Conservation (phyloP, 306 rosid species). For the Castanea sativa region DNA sequence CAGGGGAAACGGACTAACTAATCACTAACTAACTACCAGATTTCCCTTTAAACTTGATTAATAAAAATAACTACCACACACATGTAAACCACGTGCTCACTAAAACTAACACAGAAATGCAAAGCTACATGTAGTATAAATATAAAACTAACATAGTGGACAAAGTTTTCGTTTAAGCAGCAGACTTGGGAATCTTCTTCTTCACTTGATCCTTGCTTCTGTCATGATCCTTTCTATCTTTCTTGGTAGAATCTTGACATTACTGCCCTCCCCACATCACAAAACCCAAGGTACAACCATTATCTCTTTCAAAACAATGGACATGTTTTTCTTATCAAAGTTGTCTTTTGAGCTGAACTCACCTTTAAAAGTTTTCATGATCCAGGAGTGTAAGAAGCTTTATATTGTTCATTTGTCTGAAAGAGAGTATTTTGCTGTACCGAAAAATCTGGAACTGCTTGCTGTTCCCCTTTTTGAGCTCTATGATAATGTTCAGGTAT, state of each 20-base stretch:
- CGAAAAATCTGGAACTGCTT: slow-evolving; percentile 88
- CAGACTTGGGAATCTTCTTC: too few relatives aligned
- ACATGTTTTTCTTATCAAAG: neutral
- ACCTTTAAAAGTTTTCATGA: neutral
- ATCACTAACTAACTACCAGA: too few relatives aligned
- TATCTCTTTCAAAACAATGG: neutral
- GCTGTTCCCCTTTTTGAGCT: slow-evolving; percentile 99
- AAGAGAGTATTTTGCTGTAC: slow-evolving; percentile 96
- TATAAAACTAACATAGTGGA: too few relatives aligned
- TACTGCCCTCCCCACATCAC: slow-evolving; percentile 99
- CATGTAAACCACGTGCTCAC: too few relatives aligned
- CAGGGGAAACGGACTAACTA: slow-evolving; percentile 33
- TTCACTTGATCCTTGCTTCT: too few relatives aligned
- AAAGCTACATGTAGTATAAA: too few relatives aligned
- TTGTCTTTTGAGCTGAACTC: neutral
- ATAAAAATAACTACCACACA: too few relatives aligned
- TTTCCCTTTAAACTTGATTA: too few relatives aligned
- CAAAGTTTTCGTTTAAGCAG: too few relatives aligned
- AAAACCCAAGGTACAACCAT: slow-evolving; percentile 75
- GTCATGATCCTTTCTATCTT: too few relatives aligned
- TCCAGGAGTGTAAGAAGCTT: slow-evolving; percentile 94
- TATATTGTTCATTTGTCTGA: slow-evolving; percentile 94
- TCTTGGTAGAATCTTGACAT: too few relatives aligned
- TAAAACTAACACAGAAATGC: too few relatives aligned
- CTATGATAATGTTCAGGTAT: slow-evolving; percentile 98